Percentiles rank a stretch among this genome's conserved stretches.
Conservation (phyloP, 1,139 yeast species). For the Entelexis sorbosivorans region DNA sequence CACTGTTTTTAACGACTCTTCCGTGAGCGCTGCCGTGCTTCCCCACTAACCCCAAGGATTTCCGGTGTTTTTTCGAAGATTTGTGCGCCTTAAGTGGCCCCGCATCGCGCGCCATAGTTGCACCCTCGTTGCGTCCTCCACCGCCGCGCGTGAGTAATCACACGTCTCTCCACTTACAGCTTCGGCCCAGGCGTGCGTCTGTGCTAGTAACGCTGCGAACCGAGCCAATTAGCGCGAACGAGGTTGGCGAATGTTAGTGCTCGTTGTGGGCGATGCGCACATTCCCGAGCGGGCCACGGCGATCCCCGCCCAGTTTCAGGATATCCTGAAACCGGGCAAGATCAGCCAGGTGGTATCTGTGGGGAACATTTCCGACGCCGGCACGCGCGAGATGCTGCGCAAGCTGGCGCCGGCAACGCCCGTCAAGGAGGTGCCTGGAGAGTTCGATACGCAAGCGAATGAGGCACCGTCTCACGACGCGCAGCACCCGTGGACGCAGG, state of each 20-base stretch:
- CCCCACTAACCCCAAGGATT: not conserved
- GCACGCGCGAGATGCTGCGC: slow-evolving; percentile 53
- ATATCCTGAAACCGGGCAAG: slow-evolving; percentile 67
- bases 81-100: not conserved
- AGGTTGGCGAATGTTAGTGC: slow-evolving; percentile 41
- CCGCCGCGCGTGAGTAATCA: not conserved
- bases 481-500: slow-evolving; percentile 50
- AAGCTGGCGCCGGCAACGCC: slow-evolving; percentile 49
- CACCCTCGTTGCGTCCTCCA: too few relatives aligned
- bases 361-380: slow-evolving; percentile 68
- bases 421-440: slow-evolving; percentile 72
- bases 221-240: not conserved
- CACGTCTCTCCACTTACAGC: not conserved
- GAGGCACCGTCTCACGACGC: slow-evolving; percentile 15
- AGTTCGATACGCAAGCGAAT: slow-evolving; percentile 38
- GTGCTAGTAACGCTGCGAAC: not conserved
- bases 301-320: slow-evolving; percentile 40
- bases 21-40: not conserved
- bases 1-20: not conserved
- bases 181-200: too few relatives aligned
- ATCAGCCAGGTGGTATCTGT: slow-evolving; percentile 74
- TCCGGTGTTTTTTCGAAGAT: not conserved
- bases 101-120: not conserved
- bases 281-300: slow-evolving; percentile 76
- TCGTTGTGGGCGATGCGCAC: slow-evolving; percentile 81